These are phyloP conservation scores for Candida gigantensis DNA, from an alignment of 1,139 yeast species.

Conservation along the genomic window DNA sequence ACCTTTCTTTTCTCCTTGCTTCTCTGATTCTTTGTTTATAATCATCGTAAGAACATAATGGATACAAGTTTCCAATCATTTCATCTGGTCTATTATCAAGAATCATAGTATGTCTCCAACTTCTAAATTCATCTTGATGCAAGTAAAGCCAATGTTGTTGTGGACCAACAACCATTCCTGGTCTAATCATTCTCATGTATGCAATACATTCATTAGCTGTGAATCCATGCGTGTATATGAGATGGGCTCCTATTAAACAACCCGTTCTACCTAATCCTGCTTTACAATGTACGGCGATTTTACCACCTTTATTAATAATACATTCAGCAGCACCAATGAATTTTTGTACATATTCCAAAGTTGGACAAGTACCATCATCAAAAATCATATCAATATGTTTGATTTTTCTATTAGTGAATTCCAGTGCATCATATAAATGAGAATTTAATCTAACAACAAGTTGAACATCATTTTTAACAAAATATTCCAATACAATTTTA, in stretches of 20 bases:
- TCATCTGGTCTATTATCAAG: slow-evolving; percentile 69
- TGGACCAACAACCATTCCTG: slow-evolving; percentile 99
- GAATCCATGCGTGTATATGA: slow-evolving; percentile 93
- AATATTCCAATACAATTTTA: slow-evolving; percentile 75
- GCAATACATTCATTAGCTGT: slow-evolving; percentile 97
- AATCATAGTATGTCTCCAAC: slow-evolving; percentile 95
- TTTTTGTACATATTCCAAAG: slow-evolving; percentile 86
- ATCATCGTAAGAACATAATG: slow-evolving; percentile 64
- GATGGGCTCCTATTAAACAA: slow-evolving; percentile 94
- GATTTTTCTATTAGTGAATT: slow-evolving; percentile 80
- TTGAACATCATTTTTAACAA: slow-evolving; percentile 71
- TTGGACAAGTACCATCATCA: slow-evolving; percentile 98
- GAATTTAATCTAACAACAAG: slow-evolving; percentile 91
- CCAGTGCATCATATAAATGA: slow-evolving; percentile 80
- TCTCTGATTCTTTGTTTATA: slow-evolving; percentile 51
- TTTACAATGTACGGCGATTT: slow-evolving; percentile 96
- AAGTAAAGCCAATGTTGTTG: slow-evolving; percentile 98
- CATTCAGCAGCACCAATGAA: slow-evolving; percentile 96
- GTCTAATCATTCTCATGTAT: slow-evolving; percentile 92
- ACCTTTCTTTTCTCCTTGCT: slow-evolving; percentile 31
- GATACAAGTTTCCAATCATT: slow-evolving; percentile 72
- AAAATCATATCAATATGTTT: slow-evolving; percentile 93
- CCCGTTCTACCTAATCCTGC: slow-evolving; percentile 99
- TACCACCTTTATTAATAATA: slow-evolving; percentile 79
- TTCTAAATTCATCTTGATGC: slow-evolving; percentile 93